phyloP scores from a whole-genome alignment of 2,329 filamentous ascomycete genomes.

The Penicillium oxalicum region DNA sequence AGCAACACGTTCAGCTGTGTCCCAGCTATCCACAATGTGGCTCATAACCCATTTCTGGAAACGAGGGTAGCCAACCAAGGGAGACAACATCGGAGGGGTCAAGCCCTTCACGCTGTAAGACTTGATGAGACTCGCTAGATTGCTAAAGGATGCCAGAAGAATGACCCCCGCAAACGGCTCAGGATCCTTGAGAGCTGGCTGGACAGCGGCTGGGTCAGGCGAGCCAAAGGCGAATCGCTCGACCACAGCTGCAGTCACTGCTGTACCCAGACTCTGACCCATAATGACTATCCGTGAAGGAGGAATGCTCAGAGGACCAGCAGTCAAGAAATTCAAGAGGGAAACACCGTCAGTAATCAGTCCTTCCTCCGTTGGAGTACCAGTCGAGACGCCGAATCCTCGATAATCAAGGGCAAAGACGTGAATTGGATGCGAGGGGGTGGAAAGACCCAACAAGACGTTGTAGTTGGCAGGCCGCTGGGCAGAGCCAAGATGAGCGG shows the following conservation, averaged over 20 bases:
- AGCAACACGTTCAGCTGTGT: slow-evolving; percentile 59
- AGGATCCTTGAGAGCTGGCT: slow-evolving; percentile 39
- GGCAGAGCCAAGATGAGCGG: slow-evolving; percentile 75
- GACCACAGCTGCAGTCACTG: slow-evolving; percentile 67
- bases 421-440: slow-evolving; percentile 58
- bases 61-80: slow-evolving; percentile 61
- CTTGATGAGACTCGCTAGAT: slow-evolving; percentile 64
- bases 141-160: slow-evolving; percentile 73
- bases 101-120: slow-evolving; percentile 74
- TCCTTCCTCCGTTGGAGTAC: slow-evolving; percentile 72
- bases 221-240: slow-evolving; percentile 59
- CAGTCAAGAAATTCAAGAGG: slow-evolving; percentile 59
- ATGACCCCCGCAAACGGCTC: slow-evolving; percentile 73
- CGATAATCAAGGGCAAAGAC: slow-evolving; percentile 88
- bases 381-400: slow-evolving; percentile 75
- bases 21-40: slow-evolving; percentile 75
- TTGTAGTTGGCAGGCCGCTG: slow-evolving; percentile 73
- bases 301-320: slow-evolving; percentile 57
- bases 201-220: slow-evolving; percentile 25
- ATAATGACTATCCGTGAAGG: slow-evolving; percentile 69
- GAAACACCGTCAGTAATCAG: slow-evolving; percentile 73
- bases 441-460: slow-evolving; percentile 64
- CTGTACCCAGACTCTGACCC: slow-evolving; percentile 85
- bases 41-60: slow-evolving; percentile 56
- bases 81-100: slow-evolving; percentile 68